A percentile compares a stretch with the other conserved stretches of the same genome.
Conservation (phyloP, 1,284 basidiomycete genomes). For the Microbotryum intermedium region DNA sequence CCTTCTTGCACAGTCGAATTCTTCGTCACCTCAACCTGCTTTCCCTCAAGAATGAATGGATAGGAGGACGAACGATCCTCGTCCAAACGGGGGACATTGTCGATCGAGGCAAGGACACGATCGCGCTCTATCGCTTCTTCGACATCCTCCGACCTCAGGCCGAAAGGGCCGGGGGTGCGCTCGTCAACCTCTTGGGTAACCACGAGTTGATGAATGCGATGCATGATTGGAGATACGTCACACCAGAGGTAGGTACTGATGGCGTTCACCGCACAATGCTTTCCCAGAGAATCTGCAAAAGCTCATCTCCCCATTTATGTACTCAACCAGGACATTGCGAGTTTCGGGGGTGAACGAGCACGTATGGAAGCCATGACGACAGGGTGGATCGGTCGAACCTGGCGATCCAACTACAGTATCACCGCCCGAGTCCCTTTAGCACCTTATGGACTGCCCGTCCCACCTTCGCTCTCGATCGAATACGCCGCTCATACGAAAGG, state of each 20-base stretch:
- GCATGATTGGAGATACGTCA: constrained; percentile 43
- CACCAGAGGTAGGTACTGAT: constrained; percentile 37
- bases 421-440: constrained; percentile 60
- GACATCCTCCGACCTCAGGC: constrained; percentile 72
- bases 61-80: constrained; percentile 14
- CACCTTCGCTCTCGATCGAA: constrained; percentile 1
- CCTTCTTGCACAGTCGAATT: neutral
- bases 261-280: constrained; percentile 14
- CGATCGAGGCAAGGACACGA: constrained; percentile 77
- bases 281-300: constrained; percentile 11
- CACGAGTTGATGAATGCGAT: constrained; percentile 54
- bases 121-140: constrained; percentile 71
- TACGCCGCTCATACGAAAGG: neutral
- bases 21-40: constrained; percentile 11
- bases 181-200: constrained; percentile 76
- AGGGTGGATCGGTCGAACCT: constrained; percentile 66
- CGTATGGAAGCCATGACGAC: constrained; percentile 60
- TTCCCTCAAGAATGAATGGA: constrained; percentile 22
- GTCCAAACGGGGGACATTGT: constrained; percentile 58
- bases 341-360: constrained; percentile 33
- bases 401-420: constrained; percentile 77
- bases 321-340: neutral
- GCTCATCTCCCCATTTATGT: constrained; percentile 25
- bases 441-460: neutral
- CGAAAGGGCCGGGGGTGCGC: constrained; percentile 53